A percentile compares a stretch with the other conserved stretches of the same genome.
Conservation (phyloP, 108 stramenopile genomes). For the Cyclotella cryptica region DNA sequence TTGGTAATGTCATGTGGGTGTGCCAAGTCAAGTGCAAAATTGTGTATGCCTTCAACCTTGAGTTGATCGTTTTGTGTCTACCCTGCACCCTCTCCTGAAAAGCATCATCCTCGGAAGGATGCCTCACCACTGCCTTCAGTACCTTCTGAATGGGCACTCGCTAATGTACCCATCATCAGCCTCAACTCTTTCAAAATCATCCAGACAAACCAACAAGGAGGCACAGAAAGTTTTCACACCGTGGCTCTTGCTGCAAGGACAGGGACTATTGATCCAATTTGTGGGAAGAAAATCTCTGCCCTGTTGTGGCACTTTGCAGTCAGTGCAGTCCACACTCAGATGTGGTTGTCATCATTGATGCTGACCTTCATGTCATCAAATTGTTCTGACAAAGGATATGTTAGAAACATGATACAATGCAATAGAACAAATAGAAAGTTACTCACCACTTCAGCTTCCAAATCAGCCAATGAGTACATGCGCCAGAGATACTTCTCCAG, state of each 20-base stretch:
- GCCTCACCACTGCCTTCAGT: neutral
- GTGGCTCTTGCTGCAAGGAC: conserved; percentile 19
- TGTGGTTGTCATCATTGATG: conserved; percentile 17
- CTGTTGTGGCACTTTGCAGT: conserved; percentile 7
- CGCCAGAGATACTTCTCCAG: neutral
- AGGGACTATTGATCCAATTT: conserved; percentile 51
- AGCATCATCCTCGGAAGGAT: neutral
- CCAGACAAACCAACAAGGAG: conserved; percentile 11
- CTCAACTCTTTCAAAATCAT: conserved; percentile 33
- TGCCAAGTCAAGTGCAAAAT: neutral
- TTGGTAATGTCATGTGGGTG: conserved; percentile 11
- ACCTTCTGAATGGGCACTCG: conserved; percentile 3
- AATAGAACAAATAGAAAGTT: neutral
- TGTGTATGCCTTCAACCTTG: conserved; percentile 38
- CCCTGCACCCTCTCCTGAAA: conserved; percentile 24
- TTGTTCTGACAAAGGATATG: neutral
- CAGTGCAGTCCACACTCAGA: conserved; percentile 22
- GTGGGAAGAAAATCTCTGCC: conserved; percentile 15
- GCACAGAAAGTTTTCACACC: conserved; percentile 37
- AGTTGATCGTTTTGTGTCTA: conserved; percentile 57
- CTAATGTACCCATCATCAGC: conserved; percentile 37
- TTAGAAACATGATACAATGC: neutral
- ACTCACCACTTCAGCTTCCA: neutral
- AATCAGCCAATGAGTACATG: neutral
- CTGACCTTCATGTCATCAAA: conserved; percentile 17